Base-by-base conservation (phyloP, 2,329 filamentous ascomycete genomes). In the Penicillium brevicompactum region DNA sequence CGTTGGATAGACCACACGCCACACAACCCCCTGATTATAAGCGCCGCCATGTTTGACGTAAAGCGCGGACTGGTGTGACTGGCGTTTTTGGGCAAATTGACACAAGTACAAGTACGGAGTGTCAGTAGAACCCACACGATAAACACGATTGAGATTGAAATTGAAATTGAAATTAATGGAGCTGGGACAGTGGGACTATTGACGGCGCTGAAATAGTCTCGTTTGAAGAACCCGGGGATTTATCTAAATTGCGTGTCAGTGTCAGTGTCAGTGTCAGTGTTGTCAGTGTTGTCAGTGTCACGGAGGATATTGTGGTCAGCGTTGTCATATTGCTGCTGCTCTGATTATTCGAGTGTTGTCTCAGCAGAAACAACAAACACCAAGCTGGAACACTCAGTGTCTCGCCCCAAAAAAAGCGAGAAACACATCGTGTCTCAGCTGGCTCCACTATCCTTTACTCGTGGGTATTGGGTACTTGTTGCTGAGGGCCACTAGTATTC, bases 341-440 rank as follows among this genome's bases (percentile, higher is more conserved):
- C 18, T 18, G 18, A 18, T 18, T 18, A 18, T 18, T 18, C 18
- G 18, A 18, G 18, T 18, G 18, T 18, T 18, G 18, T 18, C 18
- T 18, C 18, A 18, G 18, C 18, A 18, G 18, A 18, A 42, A 37
- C 3, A 10, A 11, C 4, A 34, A 34, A 31, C 14, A 45, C 13
- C 27, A 44, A 24, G 38, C 49, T 46, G 24, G 24, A 51, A 51
- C 40, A 50, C 2, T 31, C 18, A 51, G 44, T 46, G 30, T 51
- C 31, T 51, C 42, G 27, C n/a, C 41, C 32, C 32, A 41, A 41
- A 41, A 41, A 41, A 41, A 21, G 38, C 38, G 57, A 66, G 67
- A 71, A 71, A 71, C 69, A 66, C 57, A 57, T 61, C 60, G 64
- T 71, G 69, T 72, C 69, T 72, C 69, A 72, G 68, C 34, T 43